Evolutionary conservation across 2,329 filamentous ascomycete species (phyloP), one percentile per base, ranked within the genome.

Genomic region (Colletotrichum sp.): DNA sequence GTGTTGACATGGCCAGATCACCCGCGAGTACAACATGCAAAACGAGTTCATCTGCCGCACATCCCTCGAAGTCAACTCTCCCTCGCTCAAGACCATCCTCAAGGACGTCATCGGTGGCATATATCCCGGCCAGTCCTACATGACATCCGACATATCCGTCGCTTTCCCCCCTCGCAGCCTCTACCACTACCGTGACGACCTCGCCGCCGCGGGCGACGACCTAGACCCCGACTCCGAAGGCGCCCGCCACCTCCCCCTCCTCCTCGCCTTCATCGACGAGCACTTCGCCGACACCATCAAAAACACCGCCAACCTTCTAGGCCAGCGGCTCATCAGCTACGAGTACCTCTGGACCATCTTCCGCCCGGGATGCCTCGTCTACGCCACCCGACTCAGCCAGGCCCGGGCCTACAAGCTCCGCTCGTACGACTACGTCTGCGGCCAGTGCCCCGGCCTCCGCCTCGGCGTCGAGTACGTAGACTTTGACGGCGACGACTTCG

Each of bases 281-380:
- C 89, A 92, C 78, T 84, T 92, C 13, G 84, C 84, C 21, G 87
- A 90, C 21, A 83, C 84, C 13, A 88, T 92, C 69, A 85, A 87
- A 62, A 83, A 86, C 2, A 87, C 86, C 32, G 83, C 87, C 44
- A 90, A 92, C 73, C 87, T 90, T 64, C 83, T 90, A 76, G 81
- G 83, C 76, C 90, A 92, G 74, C 86, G 87, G 0, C 89, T 90
- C 49, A 88, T 92, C 66, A 88, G 87, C 0, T 91, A 88, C 71
- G 84, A 87, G 16, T 86, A 91, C 69, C 83, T 88, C n/a, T 90
- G 89, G 89, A 87, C 88, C 15, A 85, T 91, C 28, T 89, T 90
- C 79, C 85, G 86, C 55, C 89, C 89, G 0, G 87, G 87, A 1
- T 83, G 81, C 49, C 83, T 83, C 4, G 80, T 90, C 5, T 85